These are phyloP conservation scores for Cystofilobasidium capitatum DNA, from an alignment of 768 basidiomycete genomes.

Conservation along the genomic window DNA sequence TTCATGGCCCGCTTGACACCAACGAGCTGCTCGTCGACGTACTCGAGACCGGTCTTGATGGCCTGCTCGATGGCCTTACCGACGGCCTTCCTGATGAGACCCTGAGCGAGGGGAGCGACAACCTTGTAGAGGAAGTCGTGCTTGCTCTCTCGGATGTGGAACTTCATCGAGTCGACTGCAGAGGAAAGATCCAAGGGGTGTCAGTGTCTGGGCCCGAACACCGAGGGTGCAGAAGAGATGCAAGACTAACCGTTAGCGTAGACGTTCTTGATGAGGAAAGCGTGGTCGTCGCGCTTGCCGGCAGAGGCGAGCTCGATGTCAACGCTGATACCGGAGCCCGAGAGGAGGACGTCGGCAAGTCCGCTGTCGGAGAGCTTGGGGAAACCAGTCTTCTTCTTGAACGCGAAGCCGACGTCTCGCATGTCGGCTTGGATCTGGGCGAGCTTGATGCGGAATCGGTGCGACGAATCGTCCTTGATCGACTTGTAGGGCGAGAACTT, in stretches of 20 bases:
- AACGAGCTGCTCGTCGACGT: conserved; percentile 79
- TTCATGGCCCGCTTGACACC: conserved; percentile 62
- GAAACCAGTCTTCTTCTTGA: conserved; percentile 72
- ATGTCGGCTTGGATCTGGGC: conserved; percentile 78
- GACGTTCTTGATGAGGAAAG: conserved; percentile 40
- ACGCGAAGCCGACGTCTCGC: conserved; percentile 86
- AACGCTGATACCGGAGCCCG: conserved; percentile 69
- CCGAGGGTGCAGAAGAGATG: neutral
- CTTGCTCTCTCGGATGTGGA: conserved; percentile 81
- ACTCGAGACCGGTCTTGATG: conserved; percentile 70
- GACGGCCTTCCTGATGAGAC: conserved; percentile 66
- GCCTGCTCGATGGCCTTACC: conserved; percentile 55
- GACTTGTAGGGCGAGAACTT: conserved; percentile 70
- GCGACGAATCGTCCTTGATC: conserved; percentile 44
- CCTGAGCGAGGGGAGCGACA: conserved; percentile 31
- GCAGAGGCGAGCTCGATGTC: conserved; percentile 42
- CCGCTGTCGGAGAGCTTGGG: conserved; percentile 56
- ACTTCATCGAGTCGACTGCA: conserved; percentile 78
- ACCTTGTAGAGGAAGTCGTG: conserved; percentile 52
- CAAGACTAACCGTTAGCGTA: conserved; percentile 51
- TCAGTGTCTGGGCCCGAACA: neutral
- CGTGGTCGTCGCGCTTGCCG: conserved; percentile 37
- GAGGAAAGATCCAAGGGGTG: conserved; percentile 47
- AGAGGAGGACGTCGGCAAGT: conserved; percentile 65
- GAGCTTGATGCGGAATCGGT: conserved; percentile 50